Percentiles rank a stretch among this genome's conserved stretches.
Evolutionary conservation across 257 asterid species (phyloP).

Genomic region (Solanum paucissectum): DNA sequence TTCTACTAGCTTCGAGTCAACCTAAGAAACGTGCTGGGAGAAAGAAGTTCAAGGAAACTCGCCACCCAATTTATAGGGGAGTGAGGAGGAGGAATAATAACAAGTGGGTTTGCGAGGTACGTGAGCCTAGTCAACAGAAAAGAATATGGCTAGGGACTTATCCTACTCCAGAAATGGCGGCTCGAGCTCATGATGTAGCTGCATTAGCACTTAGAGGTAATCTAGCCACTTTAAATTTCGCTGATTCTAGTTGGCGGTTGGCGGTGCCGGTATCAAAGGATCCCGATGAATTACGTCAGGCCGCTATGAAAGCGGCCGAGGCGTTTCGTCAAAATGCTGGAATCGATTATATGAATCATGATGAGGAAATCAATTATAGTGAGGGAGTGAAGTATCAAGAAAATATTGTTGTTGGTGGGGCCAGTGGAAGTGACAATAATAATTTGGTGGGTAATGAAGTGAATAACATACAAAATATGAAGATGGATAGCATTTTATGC

Average conservation of each 20-base stretch:
- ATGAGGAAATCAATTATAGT: background rate
- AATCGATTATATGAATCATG: background rate
- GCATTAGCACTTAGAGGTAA: slow-evolving; percentile 55
- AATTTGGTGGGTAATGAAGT: background rate
- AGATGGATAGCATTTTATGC: background rate
- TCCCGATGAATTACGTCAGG: slow-evolving; percentile 31
- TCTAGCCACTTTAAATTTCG: slow-evolving; percentile 48
- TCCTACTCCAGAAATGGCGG: slow-evolving; percentile 81
- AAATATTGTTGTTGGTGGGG: background rate
- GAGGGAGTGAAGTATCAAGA: background rate
- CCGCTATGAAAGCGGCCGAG: slow-evolving; percentile 47
- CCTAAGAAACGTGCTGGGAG: slow-evolving; percentile 27
- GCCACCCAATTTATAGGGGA: slow-evolving; percentile 31
- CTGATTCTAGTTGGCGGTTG: slow-evolving; percentile 51
- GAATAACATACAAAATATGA: background rate
- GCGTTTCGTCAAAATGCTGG: slow-evolving; percentile 3
- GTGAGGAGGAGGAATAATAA: slow-evolving; percentile 17
- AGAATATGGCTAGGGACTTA: slow-evolving; percentile 74
- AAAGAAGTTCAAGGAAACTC: slow-evolving; percentile 24
- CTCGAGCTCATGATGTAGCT: slow-evolving; percentile 71
- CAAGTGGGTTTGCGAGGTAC: slow-evolving; percentile 35
- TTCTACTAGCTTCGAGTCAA: slow-evolving; percentile 3
- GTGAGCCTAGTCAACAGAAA: slow-evolving; percentile 48
- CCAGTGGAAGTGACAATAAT: background rate
- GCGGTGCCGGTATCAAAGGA: slow-evolving; percentile 29